Conservation (phyloP, 108 stramenopile species). For the Phaeodactylum tricornutum region DNA sequence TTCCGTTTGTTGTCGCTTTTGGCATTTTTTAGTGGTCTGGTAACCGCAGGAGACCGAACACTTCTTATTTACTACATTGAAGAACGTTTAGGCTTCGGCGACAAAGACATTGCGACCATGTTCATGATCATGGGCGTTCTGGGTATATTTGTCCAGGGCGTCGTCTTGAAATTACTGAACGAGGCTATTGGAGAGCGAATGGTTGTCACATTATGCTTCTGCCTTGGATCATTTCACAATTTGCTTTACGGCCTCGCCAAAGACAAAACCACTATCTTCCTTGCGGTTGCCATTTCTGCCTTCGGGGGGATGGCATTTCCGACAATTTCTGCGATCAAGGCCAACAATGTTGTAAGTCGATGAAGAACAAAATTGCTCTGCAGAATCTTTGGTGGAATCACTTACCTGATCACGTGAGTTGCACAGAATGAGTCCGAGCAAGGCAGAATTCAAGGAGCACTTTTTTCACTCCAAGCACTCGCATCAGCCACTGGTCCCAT, state of each 20-base stretch:
- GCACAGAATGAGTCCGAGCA: slow-evolving; percentile 60
- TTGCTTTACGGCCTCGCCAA: slow-evolving; percentile 53
- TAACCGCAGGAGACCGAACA: slow-evolving; percentile 51
- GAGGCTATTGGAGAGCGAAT: slow-evolving; percentile 53
- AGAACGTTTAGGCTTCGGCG: slow-evolving; percentile 55
- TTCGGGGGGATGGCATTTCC: slow-evolving; percentile 68
- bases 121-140: slow-evolving; percentile 57
- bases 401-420: slow-evolving; percentile 4
- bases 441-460: slow-evolving; percentile 79
- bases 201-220: slow-evolving; percentile 50
- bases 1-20: slow-evolving; percentile 61
- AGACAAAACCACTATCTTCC: slow-evolving; percentile 51
- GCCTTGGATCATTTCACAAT: slow-evolving; percentile 34
- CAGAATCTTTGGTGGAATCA: slow-evolving; percentile 9
- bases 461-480: slow-evolving; percentile 64
- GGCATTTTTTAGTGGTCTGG: slow-evolving; percentile 74
- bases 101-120: slow-evolving; percentile 49
- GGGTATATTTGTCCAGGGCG: slow-evolving; percentile 63
- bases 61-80: slow-evolving; percentile 71
- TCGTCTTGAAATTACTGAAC: slow-evolving; percentile 64
- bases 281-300: slow-evolving; percentile 35
- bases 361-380: too few species aligned
- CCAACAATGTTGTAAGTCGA: slow-evolving; percentile 83
- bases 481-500: slow-evolving; percentile 68
- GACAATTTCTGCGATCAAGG: slow-evolving; percentile 76